Percentiles rank a stretch among this genome's conserved stretches.
Conservation (phyloP, 73 alveolate genomes). For the Blepharisma japonicum region DNA sequence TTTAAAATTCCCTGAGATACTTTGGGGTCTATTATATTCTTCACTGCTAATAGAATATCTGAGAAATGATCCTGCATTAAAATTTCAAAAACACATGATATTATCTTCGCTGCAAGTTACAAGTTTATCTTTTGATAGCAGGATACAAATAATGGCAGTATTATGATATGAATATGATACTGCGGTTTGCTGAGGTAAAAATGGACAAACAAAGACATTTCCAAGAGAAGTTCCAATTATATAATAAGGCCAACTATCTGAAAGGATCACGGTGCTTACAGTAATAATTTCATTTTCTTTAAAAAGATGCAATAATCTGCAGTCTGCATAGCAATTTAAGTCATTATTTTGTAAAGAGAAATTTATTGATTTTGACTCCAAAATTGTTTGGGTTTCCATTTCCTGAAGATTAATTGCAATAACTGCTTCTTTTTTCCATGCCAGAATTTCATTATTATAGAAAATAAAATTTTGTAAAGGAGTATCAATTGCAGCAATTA, state of each 20-base stretch:
- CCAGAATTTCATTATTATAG: too few relatives aligned
- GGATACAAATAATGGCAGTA: constrained; percentile 6
- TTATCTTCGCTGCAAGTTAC: constrained; percentile 15
- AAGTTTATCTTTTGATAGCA: background rate
- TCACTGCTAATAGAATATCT: too few relatives aligned
- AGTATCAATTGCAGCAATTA: too few relatives aligned
- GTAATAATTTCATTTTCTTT: background rate
- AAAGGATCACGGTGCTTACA: background rate
- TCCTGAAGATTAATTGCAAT: too few relatives aligned
- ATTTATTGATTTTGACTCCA: too few relatives aligned
- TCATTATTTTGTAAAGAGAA: too few relatives aligned
- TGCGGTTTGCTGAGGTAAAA: background rate
- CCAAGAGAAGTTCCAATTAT: constrained; percentile 26
- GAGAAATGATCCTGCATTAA: background rate
- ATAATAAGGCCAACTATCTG: constrained; percentile 7
- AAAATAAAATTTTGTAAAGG: too few relatives aligned
- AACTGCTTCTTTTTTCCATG: too few relatives aligned
- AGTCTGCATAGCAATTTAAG: background rate
- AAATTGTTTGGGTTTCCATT: too few relatives aligned
- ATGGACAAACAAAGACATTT: background rate
- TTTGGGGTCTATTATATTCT: too few relatives aligned
- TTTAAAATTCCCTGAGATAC: too few relatives aligned
- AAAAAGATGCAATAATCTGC: background rate
- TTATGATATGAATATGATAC: background rate
- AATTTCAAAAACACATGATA: background rate